Evolutionary conservation across 192 early-diverging fungal species (phyloP), one percentile per base, ranked within the genome.

Genomic region (Gamsiella multidivaricata): DNA sequence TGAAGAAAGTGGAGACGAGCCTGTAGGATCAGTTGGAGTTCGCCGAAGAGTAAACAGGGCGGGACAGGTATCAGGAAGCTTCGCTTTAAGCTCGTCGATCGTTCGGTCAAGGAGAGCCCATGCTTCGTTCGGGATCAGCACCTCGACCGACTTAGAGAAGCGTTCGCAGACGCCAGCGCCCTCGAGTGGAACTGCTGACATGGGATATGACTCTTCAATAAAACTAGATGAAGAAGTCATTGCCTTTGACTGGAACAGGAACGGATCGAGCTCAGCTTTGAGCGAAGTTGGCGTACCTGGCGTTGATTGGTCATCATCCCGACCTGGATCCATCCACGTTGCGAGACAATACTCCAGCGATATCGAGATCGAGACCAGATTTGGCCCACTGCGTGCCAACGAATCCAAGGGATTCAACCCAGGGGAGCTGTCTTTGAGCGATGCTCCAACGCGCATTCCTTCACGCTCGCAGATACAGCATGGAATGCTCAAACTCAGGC

Each of bases 341-440:
- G 28, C 47, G 6, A 49, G 2, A 17, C 31, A 32, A 3, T 49
- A 12, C 1, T 39, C 53, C n/a, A 65, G 53, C 0, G 74, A 78
- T 4, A 31, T 52, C 0, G 74, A 68, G 52, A 78, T 69, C 9
- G 74, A 78, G 39, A 78, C 66, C 1, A 25, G 59, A 33, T 69
- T 57, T 52, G 74, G 74, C 18, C 65, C 74, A 0, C 18, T 59
- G 3, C 65, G 49, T 20, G 46, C 47, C 9, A 43, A 63, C 5
- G 42, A 41, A 0, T 59, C 34, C 37, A 57, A 54, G 2, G 65
- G 74, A 3, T 78, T 78, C 49, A 78, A 78, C n/a, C 74, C 74
- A 25, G 65, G 60, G 28, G 74, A 66, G 4, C 28, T 78, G 12
- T 56, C 25, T 14, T 41, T 78, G 37, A 33, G 28, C 11, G 46